A percentile compares a stretch with the other conserved stretches of the same genome.
phyloP scores from a whole-genome alignment of 2,329 filamentous ascomycete species.

The Dichotomopilus funicola region DNA sequence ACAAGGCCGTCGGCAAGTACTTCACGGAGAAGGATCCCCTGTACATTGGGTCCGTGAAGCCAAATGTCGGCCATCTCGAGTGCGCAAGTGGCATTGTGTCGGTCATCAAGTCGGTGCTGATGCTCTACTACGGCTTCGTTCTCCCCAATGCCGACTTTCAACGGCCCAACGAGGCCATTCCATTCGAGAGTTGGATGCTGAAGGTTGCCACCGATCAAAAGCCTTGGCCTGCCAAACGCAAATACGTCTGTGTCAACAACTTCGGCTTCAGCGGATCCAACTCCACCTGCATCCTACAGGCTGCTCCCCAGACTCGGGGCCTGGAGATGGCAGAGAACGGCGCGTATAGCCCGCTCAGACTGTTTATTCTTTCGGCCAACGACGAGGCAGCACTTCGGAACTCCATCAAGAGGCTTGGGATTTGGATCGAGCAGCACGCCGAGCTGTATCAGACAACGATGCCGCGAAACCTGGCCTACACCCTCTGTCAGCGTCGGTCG shows the following conservation, averaged over 20 bases:
- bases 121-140: slow-evolving; percentile 43
- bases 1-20: slow-evolving; percentile 28
- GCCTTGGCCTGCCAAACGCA: slow-evolving; percentile 39
- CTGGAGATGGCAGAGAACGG: slow-evolving; percentile 29
- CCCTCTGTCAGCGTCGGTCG: slow-evolving; percentile 37
- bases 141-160: slow-evolving; percentile 29
- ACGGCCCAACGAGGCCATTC: slow-evolving; percentile 39
- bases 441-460: slow-evolving; percentile 38
- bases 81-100: slow-evolving; percentile 29
- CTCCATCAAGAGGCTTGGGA: slow-evolving; percentile 29
- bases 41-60: slow-evolving; percentile 33
- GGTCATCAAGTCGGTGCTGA: slow-evolving; percentile 32
- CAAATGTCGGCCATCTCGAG: slow-evolving; percentile 34
- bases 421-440: slow-evolving; percentile 37
- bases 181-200: slow-evolving; percentile 40
- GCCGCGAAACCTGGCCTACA: slow-evolving; percentile 40
- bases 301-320: slow-evolving; percentile 28
- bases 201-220: slow-evolving; percentile 35
- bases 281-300: slow-evolving; percentile 32
- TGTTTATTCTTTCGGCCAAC: slow-evolving; percentile 37
- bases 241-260: slow-evolving; percentile 40
- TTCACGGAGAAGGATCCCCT: slow-evolving; percentile 25
- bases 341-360: slow-evolving; percentile 24
- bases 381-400: slow-evolving; percentile 31
- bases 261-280: slow-evolving; percentile 40